phyloP scores from a whole-genome alignment of 2,329 filamentous ascomycete species.

The Trichothecium roseum region DNA sequence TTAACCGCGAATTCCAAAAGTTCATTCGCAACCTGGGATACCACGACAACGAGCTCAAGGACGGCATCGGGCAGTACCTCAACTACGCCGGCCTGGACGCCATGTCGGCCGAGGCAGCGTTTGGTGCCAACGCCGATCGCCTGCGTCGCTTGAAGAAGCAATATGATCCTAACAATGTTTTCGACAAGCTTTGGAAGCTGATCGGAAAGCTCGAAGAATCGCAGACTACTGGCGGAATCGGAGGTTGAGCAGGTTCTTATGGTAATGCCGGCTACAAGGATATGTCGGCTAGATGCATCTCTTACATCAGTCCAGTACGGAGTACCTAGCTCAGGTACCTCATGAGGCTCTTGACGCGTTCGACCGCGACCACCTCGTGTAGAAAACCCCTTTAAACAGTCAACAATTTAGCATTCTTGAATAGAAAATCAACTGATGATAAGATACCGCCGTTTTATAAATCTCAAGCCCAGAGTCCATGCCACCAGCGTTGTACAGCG shows the following conservation, averaged over 20 bases:
- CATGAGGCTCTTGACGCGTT: background rate
- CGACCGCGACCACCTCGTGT: background rate
- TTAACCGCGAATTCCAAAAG: slow-evolving; percentile 22
- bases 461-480: too few relatives aligned
- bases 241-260: background rate
- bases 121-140: slow-evolving; percentile 17
- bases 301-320: too few relatives aligned
- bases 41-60: slow-evolving; percentile 10
- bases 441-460: too few relatives aligned
- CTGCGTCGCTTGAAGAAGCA: slow-evolving; percentile 20
- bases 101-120: slow-evolving; percentile 15
- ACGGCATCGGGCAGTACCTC: slow-evolving; percentile 16
- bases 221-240: too few relatives aligned
- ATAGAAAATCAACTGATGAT: too few relatives aligned
- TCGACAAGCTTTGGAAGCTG: slow-evolving; percentile 14
- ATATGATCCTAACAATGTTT: slow-evolving; percentile 22
- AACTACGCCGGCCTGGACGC: slow-evolving; percentile 16
- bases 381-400: too few relatives aligned
- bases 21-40: slow-evolving; percentile 15
- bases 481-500: too few relatives aligned
- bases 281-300: slow-evolving; percentile 1
- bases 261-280: background rate
- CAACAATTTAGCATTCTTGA: too few relatives aligned
- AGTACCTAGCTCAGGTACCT: too few relatives aligned
- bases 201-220: too few relatives aligned